Percentiles rank a stretch among this genome's conserved stretches.
Conservation (phyloP, 345 rosid genomes). For the Gossypium ekmanianum region DNA sequence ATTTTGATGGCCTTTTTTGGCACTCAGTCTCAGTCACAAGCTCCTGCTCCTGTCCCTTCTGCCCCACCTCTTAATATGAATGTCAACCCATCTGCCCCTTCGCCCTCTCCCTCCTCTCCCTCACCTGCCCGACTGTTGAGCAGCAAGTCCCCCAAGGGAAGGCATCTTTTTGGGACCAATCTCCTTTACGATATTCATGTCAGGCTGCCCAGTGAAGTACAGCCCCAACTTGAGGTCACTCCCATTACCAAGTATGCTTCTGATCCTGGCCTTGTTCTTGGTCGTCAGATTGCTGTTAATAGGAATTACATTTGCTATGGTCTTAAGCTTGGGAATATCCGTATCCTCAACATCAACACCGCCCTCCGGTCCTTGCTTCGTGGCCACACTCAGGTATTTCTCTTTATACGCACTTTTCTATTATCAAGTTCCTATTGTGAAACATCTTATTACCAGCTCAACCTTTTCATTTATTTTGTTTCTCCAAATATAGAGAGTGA, state of each 20-base stretch:
- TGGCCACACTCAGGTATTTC: slow-evolving; percentile 58
- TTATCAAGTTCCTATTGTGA: neutral
- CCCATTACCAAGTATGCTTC: slow-evolving; percentile 71
- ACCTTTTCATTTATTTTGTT: neutral
- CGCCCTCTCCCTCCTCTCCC: slow-evolving; percentile 15
- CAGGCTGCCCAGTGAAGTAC: slow-evolving; percentile 56
- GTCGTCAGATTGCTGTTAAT: slow-evolving; percentile 77
- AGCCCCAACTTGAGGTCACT: slow-evolving; percentile 72
- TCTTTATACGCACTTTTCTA: neutral
- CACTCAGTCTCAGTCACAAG: slow-evolving; percentile 18
- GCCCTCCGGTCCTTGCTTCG: slow-evolving; percentile 75
- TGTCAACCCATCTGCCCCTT: slow-evolving; percentile 4
- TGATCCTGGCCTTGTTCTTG: slow-evolving; percentile 66
- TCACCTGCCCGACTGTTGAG: slow-evolving; percentile 43
- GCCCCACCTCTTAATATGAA: slow-evolving; percentile 20
- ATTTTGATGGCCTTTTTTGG: slow-evolving; percentile 18
- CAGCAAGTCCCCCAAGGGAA: slow-evolving; percentile 56
- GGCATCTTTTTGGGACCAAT: slow-evolving; percentile 46
- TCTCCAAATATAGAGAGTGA: slow-evolving; percentile 16
- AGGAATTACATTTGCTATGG: slow-evolving; percentile 74
- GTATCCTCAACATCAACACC: slow-evolving; percentile 69
- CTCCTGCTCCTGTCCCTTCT: slow-evolving; percentile 19
- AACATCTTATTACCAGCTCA: neutral
- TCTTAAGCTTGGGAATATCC: slow-evolving; percentile 67
- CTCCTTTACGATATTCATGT: slow-evolving; percentile 53